Conservation (phyloP, 176 grass and related monocot genomes). For the Olyra latifolia region DNA sequence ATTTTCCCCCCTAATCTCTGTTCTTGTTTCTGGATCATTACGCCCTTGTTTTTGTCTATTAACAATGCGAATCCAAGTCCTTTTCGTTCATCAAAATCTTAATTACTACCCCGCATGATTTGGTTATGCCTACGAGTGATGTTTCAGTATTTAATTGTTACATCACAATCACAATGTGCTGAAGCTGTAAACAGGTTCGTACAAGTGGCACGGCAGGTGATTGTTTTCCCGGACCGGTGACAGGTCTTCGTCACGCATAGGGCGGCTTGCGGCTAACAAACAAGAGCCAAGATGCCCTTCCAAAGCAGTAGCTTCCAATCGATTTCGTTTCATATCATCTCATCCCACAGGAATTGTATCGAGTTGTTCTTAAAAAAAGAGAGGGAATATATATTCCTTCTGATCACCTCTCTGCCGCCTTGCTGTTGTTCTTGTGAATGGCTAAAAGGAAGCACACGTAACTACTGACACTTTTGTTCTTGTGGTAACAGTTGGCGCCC, state of each 20-base stretch:
- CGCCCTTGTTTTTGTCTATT: not conserved
- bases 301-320: constrained; percentile 14
- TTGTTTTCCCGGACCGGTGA: constrained; percentile 21
- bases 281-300: not conserved
- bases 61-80: not conserved
- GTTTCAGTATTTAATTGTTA: not conserved
- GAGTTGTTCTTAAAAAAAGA: no score
- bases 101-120: not conserved
- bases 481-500: not conserved
- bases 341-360: not conserved
- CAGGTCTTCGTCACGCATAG: not conserved
- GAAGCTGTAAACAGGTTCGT: not conserved
- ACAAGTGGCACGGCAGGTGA: not conserved
- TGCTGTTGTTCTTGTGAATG: not conserved
- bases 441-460: not conserved
- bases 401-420: not conserved
- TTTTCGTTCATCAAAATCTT: not conserved
- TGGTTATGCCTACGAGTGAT: not conserved
- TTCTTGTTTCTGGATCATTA: not conserved
- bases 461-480: not conserved
- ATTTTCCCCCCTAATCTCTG: not conserved
- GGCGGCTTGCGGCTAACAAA: constrained; percentile 7
- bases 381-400: not conserved
- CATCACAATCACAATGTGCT: constrained; percentile 10
- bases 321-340: not conserved